Evolutionary conservation across 169 alveolate species (phyloP).

Genomic region (Cyclospora cayetanensis): DNA sequence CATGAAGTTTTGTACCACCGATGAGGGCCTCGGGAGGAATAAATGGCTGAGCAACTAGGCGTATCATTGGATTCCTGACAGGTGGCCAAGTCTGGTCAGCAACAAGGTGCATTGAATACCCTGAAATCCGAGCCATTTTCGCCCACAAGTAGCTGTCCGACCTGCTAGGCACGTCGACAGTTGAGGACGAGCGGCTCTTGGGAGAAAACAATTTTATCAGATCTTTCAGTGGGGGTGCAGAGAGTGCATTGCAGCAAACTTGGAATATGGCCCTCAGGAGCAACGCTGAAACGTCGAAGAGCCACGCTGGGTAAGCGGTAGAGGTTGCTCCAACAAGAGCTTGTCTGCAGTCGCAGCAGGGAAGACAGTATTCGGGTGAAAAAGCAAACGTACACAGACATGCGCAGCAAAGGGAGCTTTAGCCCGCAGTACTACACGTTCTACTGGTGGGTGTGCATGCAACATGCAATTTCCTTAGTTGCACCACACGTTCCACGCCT

Average conservation of each 20-base stretch:
- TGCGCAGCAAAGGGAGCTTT: too few species aligned
- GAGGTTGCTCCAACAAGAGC: slow-evolving; percentile 43
- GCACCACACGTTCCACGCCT: slow-evolving; percentile 35
- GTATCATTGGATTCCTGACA: slow-evolving; percentile 16
- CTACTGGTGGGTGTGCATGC: too few species aligned
- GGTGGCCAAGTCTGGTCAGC: slow-evolving; percentile 48
- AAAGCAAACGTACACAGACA: slow-evolving; percentile 44
- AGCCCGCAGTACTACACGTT: too few species aligned
- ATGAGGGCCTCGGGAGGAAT: not conserved
- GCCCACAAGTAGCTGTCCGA: slow-evolving; percentile 60
- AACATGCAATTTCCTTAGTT: too few species aligned
- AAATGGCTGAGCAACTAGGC: slow-evolving; percentile 56
- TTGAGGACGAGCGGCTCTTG: not conserved
- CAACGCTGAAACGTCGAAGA: slow-evolving; percentile 44
- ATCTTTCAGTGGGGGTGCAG: slow-evolving; percentile 40
- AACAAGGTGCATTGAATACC: slow-evolving; percentile 47
- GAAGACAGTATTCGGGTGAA: too few species aligned
- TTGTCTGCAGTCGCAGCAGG: slow-evolving; percentile 29
- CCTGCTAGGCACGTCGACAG: slow-evolving; percentile 41
- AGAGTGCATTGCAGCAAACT: slow-evolving; percentile 33
- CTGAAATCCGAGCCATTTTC: slow-evolving; percentile 58
- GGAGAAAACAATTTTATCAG: slow-evolving; percentile 35
- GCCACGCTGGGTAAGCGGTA: slow-evolving; percentile 45
- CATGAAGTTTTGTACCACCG: not conserved
- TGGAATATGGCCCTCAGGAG: slow-evolving; percentile 41